Evolutionary conservation across 495 filamentous ascomycete species (phyloP).

Genomic region (Aspergillus affinis): DNA sequence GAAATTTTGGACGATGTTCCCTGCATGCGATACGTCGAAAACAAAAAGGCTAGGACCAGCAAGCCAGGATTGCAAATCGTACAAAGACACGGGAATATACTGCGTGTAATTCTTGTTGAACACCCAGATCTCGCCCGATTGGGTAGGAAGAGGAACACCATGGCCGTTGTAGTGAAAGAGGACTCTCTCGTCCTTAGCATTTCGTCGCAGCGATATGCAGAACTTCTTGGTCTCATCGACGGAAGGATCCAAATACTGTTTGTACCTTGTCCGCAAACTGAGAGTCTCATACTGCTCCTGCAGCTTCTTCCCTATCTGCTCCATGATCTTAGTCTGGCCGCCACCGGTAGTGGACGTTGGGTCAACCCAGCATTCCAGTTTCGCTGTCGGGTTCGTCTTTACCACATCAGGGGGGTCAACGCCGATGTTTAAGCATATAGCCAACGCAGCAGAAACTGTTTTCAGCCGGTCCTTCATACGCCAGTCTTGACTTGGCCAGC

Average conservation of each 20-base stretch:
- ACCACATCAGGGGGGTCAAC: slow-evolving; percentile 96
- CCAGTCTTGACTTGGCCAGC: slow-evolving; percentile 81
- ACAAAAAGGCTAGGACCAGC: slow-evolving; percentile 95
- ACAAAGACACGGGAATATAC: slow-evolving; percentile 95
- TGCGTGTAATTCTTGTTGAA: slow-evolving; percentile 99
- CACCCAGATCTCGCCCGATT: slow-evolving; percentile 97
- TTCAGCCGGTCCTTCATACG: slow-evolving; percentile 95
- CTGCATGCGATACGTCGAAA: slow-evolving; percentile 95
- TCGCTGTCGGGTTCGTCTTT: slow-evolving; percentile 88
- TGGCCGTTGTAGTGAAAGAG: slow-evolving; percentile 99
- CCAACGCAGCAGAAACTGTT: slow-evolving; percentile 91
- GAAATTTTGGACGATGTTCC: slow-evolving; percentile 92
- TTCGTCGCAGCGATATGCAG: slow-evolving; percentile 80
- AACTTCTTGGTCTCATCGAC: slow-evolving; percentile 97
- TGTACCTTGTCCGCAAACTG: slow-evolving; percentile 91
- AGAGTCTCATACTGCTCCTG: slow-evolving; percentile 95
- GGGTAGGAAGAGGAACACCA: slow-evolving; percentile 94
- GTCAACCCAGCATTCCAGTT: slow-evolving; percentile 96
- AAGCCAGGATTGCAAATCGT: slow-evolving; percentile 94
- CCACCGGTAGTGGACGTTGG: slow-evolving; percentile 66
- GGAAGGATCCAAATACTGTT: slow-evolving; percentile 92
- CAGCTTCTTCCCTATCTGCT: slow-evolving; percentile 91
- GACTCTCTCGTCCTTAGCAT: slow-evolving; percentile 92
- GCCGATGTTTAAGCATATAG: slow-evolving; percentile 94
- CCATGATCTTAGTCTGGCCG: slow-evolving; percentile 79